Percentiles rank a stretch among this genome's conserved stretches.
phyloP scores from a whole-genome alignment of 106 monocot genomes.

The Alisma plantagoaquatica region DNA sequence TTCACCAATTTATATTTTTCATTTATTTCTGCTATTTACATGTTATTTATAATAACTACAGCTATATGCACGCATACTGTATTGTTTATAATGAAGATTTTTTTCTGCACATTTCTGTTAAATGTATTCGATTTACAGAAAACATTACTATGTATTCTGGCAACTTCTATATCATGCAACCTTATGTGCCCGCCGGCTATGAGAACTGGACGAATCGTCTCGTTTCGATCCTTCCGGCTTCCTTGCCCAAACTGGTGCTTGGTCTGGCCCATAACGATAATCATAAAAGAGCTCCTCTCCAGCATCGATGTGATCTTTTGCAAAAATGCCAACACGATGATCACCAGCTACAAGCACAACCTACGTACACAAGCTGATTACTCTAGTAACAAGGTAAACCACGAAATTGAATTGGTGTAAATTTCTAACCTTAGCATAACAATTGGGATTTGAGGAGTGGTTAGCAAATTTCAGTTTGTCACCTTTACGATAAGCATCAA shows the following conservation, averaged over 20 bases:
- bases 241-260: conserved; percentile 89
- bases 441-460: conserved; percentile 91
- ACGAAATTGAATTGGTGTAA: background rate
- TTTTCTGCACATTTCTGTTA: too few relatives aligned
- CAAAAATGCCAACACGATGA: conserved; percentile 94
- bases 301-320: conserved; percentile 90
- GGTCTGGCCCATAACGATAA: conserved; percentile 87
- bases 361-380: conserved; percentile 17
- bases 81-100: too few relatives aligned
- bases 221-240: conserved; percentile 77
- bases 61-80: too few relatives aligned
- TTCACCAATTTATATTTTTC: too few relatives aligned
- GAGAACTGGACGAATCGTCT: conserved; percentile 43
- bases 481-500: conserved; percentile 98
- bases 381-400: background rate
- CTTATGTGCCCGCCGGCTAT: conserved; percentile 68
- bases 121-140: too few relatives aligned
- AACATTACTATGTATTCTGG: too few relatives aligned
- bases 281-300: conserved; percentile 94
- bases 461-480: conserved; percentile 97
- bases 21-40: too few relatives aligned
- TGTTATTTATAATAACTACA: too few relatives aligned
- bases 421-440: conserved; percentile 95
- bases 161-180: conserved; percentile 64
- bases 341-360: conserved; percentile 97